phyloP scores from a whole-genome alignment of 306 rosid species.

The Castanopsis chinensis region DNA sequence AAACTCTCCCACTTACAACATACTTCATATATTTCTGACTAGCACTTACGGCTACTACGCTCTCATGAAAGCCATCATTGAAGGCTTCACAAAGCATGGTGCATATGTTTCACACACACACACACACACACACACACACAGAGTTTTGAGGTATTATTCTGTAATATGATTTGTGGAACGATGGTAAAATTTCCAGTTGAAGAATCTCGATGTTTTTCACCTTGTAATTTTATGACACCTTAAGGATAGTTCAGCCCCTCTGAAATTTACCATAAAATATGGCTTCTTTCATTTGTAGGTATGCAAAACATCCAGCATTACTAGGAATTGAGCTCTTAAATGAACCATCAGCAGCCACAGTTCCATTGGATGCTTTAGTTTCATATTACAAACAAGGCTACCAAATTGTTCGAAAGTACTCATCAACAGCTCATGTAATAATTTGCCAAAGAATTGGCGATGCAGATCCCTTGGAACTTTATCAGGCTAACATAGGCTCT shows the following conservation, averaged over 20 bases:
- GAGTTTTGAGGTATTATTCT: neutral
- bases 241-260: neutral
- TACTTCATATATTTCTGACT: neutral
- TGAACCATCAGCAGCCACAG: constrained; percentile 74
- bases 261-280: neutral
- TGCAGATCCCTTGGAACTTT: constrained; percentile 88
- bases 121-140: too few species aligned
- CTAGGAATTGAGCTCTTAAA: constrained; percentile 89
- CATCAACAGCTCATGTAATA: constrained; percentile 73
- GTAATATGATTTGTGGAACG: neutral
- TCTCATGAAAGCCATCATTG: constrained; percentile 13
- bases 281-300: constrained; percentile 52
- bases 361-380: constrained; percentile 60
- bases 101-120: neutral
- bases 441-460: constrained; percentile 85
- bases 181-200: neutral
- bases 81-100: neutral
- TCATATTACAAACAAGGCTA: constrained; percentile 82
- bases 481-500: constrained; percentile 57
- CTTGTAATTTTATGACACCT: constrained; percentile 7
- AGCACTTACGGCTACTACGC: neutral
- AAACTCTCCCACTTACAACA: neutral
- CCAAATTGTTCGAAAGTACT: constrained; percentile 67
- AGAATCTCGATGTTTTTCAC: neutral
- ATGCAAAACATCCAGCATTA: constrained; percentile 63